Conservation (phyloP, 2,329 filamentous ascomycete genomes). For the Phaeosphaeriaceae sp. region DNA sequence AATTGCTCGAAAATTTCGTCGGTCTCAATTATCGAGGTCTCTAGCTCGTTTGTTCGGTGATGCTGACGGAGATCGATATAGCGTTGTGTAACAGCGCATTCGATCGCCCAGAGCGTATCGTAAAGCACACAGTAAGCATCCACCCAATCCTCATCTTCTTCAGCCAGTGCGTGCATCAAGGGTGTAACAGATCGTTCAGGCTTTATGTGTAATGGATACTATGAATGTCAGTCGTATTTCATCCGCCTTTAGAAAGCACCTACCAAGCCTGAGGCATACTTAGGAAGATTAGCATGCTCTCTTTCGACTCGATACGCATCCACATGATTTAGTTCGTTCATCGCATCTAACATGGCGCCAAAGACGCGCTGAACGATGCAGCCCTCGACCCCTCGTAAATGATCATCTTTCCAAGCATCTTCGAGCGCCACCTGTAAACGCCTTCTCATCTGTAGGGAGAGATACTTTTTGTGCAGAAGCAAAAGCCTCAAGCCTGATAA, state of each 20-base stretch:
- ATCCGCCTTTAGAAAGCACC: conserved; percentile 6
- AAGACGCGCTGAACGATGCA: conserved; percentile 43
- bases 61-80: conserved; percentile 41
- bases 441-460: conserved; percentile 33
- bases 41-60: conserved; percentile 11
- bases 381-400: conserved; percentile 38
- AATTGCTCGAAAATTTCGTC: conserved; percentile 32
- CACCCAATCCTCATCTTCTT: conserved; percentile 35
- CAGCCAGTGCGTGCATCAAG: conserved; percentile 29
- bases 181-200: conserved; percentile 33
- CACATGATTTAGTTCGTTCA: conserved; percentile 21
- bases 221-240: conserved; percentile 10
- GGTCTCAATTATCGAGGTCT: conserved; percentile 14
- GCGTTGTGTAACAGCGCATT: conserved; percentile 44
- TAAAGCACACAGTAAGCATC: conserved; percentile 43
- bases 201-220: conserved; percentile 44
- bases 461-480: conserved; percentile 35
- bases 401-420: conserved; percentile 42
- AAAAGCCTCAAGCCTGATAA: conserved; percentile 46
- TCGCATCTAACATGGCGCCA: conserved; percentile 33
- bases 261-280: conserved; percentile 40
- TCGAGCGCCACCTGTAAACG: conserved; percentile 41
- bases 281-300: conserved; percentile 31
- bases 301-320: conserved; percentile 27
- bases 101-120: conserved; percentile 44